Evolutionary conservation across 257 asterid genomes (phyloP).

Genomic region (Mentha longifolia): DNA sequence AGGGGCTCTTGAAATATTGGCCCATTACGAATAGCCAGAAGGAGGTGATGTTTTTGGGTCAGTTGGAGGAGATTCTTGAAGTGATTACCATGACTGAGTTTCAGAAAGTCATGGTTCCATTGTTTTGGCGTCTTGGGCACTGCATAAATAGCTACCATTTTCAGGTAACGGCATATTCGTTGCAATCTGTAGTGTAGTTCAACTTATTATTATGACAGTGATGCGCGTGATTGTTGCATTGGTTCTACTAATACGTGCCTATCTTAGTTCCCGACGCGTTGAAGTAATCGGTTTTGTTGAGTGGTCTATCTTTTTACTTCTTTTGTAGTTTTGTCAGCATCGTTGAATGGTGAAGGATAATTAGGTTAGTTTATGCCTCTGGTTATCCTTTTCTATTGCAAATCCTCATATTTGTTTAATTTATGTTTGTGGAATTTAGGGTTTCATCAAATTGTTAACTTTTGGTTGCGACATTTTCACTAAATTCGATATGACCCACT

Average conservation of each 20-base stretch:
- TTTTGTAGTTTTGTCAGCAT: conserved; percentile 20
- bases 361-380: conserved; percentile 5
- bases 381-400: conserved; percentile 16
- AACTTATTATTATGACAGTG: conserved; percentile 10
- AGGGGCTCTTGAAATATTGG: conserved; percentile 88
- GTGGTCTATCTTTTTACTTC: conserved; percentile 9
- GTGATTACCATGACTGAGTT: conserved; percentile 74
- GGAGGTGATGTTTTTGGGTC: conserved; percentile 90
- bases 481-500: background rate
- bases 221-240: conserved; percentile 15
- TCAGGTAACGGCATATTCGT: conserved; percentile 58
- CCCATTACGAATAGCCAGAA: conserved; percentile 88
- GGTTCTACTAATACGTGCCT: background rate
- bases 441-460: conserved; percentile 8
- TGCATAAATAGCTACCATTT: conserved; percentile 86
- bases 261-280: conserved; percentile 15
- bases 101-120: conserved; percentile 81
- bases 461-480: background rate
- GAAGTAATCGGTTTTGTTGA: background rate
- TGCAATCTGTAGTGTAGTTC: background rate
- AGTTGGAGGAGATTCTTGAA: conserved; percentile 91
- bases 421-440: background rate
- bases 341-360: conserved; percentile 8
- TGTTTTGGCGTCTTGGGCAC: conserved; percentile 70
- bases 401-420: background rate